Percentiles rank a stretch among this genome's conserved stretches.
Conservation (phyloP, 352 stramenopile species). For the Globisporangium mamillatum region DNA sequence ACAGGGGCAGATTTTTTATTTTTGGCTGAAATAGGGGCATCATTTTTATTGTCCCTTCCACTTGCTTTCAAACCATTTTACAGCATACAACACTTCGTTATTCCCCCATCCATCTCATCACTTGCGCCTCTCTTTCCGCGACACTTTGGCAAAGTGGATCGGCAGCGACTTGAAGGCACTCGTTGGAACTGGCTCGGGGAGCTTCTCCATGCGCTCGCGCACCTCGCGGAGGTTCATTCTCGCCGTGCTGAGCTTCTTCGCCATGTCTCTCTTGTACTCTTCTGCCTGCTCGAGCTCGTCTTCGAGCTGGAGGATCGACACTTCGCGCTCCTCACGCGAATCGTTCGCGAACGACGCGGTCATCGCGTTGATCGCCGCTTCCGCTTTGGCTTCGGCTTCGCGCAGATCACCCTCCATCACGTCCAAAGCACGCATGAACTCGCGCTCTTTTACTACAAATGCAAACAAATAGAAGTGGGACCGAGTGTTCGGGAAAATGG, state of each 20-base stretch:
- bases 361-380: conserved; percentile 52
- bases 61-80: no score
- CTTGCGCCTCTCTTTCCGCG: conserved; percentile 11
- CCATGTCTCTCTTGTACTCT: conserved; percentile 44
- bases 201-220: conserved; percentile 34
- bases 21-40: no score
- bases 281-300: conserved; percentile 61
- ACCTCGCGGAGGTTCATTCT: conserved; percentile 32
- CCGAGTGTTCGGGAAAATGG: neutral
- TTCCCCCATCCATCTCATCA: neutral
- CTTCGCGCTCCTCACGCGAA: conserved; percentile 33
- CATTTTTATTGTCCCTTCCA: no score
- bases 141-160: conserved; percentile 44
- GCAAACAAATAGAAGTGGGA: neutral
- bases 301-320: conserved; percentile 45
- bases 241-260: conserved; percentile 33
- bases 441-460: conserved; percentile 39
- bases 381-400: conserved; percentile 49
- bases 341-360: conserved; percentile 40
- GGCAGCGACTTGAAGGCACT: conserved; percentile 21
- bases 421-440: conserved; percentile 41
- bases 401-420: conserved; percentile 48
- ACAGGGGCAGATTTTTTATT: no score
- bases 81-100: no score
- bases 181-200: conserved; percentile 19